These are phyloP conservation scores for Mediolabrus comicus DNA, from an alignment of 108 stramenopile genomes.

Conservation along the genomic window DNA sequence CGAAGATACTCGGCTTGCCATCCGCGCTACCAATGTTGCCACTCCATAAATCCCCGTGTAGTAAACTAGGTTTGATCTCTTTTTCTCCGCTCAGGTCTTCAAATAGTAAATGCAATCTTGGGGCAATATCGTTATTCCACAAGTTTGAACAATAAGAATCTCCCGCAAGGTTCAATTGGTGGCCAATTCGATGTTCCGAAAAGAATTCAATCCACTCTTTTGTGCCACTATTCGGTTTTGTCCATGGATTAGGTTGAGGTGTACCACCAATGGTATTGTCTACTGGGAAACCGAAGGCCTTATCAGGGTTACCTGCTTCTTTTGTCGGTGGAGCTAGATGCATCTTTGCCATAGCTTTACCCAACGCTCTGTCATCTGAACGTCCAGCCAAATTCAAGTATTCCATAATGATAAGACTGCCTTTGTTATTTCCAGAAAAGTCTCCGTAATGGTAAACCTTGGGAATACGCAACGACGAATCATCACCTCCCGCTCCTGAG, in stretches of 20 bases:
- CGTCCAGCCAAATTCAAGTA: slow-evolving; percentile 47
- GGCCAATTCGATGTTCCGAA: slow-evolving; percentile 40
- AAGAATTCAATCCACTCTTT: slow-evolving; percentile 52
- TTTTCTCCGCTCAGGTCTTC: slow-evolving; percentile 37
- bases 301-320: slow-evolving; percentile 34
- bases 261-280: slow-evolving; percentile 66
- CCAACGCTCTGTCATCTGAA: slow-evolving; percentile 39
- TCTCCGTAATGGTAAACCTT: slow-evolving; percentile 53
- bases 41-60: slow-evolving; percentile 63
- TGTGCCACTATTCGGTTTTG: slow-evolving; percentile 44
- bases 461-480: slow-evolving; percentile 43
- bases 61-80: slow-evolving; percentile 46
- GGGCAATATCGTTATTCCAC: slow-evolving; percentile 37
- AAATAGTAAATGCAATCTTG: slow-evolving; percentile 44
- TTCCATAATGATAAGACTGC: slow-evolving; percentile 56
- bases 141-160: slow-evolving; percentile 47
- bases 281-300: slow-evolving; percentile 53
- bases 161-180: slow-evolving; percentile 47
- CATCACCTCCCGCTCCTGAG: slow-evolving; percentile 4
- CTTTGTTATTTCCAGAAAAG: slow-evolving; percentile 19
- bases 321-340: slow-evolving; percentile 47
- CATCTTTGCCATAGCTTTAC: slow-evolving; percentile 55
- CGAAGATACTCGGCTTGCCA: slow-evolving; percentile 46
- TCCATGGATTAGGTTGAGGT: slow-evolving; percentile 57
- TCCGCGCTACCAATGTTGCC: slow-evolving; percentile 58